Evolutionary conservation across 164 flowering plant genomes (phyloP), one percentile per base, ranked within the genome.

Genomic region (Aristolochia fimbriata): DNA sequence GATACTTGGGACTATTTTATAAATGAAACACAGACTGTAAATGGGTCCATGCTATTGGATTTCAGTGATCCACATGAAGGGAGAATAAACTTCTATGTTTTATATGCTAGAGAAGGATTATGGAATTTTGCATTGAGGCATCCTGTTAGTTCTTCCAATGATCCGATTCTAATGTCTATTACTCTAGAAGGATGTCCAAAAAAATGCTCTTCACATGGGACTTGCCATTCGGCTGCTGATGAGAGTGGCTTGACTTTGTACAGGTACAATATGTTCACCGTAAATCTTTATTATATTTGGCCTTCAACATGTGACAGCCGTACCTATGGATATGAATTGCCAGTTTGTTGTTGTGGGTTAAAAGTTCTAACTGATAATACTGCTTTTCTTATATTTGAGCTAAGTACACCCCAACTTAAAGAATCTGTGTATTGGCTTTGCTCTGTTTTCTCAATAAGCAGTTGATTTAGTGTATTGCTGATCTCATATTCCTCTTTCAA

Each of bases 101-200:
- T 93, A 55, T 81, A 82, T 75, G 85, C 71, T 56, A 79, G 78
- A 68, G 97, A 83, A 82, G 98, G 98, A 71, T 76, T 78, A 27
- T 93, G 97, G 98, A 60, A 61, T 72, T 71, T 93, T 67, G 98
- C 92, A 48, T 30, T 93, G 65, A 81, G 83, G 76, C 74, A 78
- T 62, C 68, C 60, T 23, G 67, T 24, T 63, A 62, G 41, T 59
- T 46, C 62, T 62, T 62, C 70, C n/a, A 45, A 62, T 53, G 70
- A 33, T 52, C 70, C 65, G 62, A 77, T 87, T 24, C 53, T 57
- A 22, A 73, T 90, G 84, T 80, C 88, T 48, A 45, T 93, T 68
- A 70, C 87, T 25, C 73, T 85, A 30, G 97, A 87, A 63, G 81
- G 94, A 63, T 90, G 98, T 74, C 97, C 97, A 19, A 73, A 65